Evolutionary conservation across 2,329 filamentous ascomycete genomes (phyloP), one percentile per base, ranked within the genome.

Genomic region (Rhynchosporium agropyri): DNA sequence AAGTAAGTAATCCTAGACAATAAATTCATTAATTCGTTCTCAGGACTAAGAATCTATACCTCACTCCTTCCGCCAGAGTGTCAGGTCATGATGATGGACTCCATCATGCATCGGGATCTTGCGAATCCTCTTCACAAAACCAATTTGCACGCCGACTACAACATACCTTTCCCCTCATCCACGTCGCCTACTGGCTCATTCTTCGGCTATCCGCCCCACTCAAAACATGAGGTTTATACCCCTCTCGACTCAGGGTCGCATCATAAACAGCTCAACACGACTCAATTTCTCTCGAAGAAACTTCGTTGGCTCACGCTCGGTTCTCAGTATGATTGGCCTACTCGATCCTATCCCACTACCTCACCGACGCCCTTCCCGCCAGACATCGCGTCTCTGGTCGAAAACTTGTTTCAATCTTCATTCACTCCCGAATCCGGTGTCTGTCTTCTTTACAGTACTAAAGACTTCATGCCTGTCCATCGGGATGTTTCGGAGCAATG

Each of bases 251-350:
- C 90, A 0, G 78, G 48, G 46, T 57, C 54, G 3, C n/a, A 92
- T 20, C 92, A 97, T 77, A 91, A 89, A 67, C 83, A 91, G 1
- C 79, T 97, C 6, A 83, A 86, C 4, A 80, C 90, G 57, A 80
- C 84, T 48, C 88, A 89, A 72, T 85, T 95, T 50, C 81, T 98
- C 33, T 84, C 87, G 61, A 89, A 89, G 66, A 93, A 91, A 65
- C 84, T 98, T 31, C 91, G 94, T 67, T 98, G 94, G 94, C 85
- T 96, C 33, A 98, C 94, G 0, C 84, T 98, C 1, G 94, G 94
- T 53, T 92, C 92, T 0, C 94, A 98, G 76, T 98, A 98, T 75
- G 90, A 98, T 77, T 97, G 94, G 95, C 94, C 92, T 0, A 84
- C 86, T 58, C 92, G 96, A 67, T 78, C 85, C 7, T 98, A 98